Conservation (phyloP, 1,284 basidiomycete species). For the Stereum hirsutum region DNA sequence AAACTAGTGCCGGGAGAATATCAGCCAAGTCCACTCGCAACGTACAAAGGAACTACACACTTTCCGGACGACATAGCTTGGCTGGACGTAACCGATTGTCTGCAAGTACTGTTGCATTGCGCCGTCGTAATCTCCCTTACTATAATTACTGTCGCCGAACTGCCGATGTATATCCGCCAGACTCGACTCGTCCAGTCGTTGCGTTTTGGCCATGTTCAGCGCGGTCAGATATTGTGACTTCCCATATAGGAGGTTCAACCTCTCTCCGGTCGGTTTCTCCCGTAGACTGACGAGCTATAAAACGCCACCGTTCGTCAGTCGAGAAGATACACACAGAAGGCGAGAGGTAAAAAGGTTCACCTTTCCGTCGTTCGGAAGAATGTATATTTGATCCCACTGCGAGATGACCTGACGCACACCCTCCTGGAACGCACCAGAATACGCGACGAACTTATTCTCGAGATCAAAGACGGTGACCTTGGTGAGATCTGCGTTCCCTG, state of each 20-base stretch:
- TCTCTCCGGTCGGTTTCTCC: slow-evolving; percentile 74
- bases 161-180: slow-evolving; percentile 82
- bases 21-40: background rate
- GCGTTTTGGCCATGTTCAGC: slow-evolving; percentile 69
- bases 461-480: slow-evolving; percentile 89
- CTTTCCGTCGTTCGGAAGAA: slow-evolving; percentile 70
- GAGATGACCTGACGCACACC: slow-evolving; percentile 77
- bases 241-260: slow-evolving; percentile 76
- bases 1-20: slow-evolving; percentile 55
- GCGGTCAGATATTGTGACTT: slow-evolving; percentile 72
- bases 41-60: slow-evolving; percentile 26
- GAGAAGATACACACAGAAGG: slow-evolving; percentile 3
- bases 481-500: slow-evolving; percentile 57
- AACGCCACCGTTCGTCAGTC: background rate
- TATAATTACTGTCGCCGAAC: slow-evolving; percentile 90
- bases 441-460: slow-evolving; percentile 88
- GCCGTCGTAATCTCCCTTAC: slow-evolving; percentile 87
- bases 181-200: slow-evolving; percentile 59
- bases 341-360: slow-evolving; percentile 16
- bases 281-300: slow-evolving; percentile 58
- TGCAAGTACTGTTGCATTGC: slow-evolving; percentile 90
- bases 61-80: slow-evolving; percentile 96
- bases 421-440: slow-evolving; percentile 68
- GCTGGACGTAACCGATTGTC: slow-evolving; percentile 85
- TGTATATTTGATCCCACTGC: slow-evolving; percentile 71